Evolutionary conservation across 768 basidiomycete species (phyloP), one percentile per base, ranked within the genome.

Genomic region (Boletellus ananas): DNA sequence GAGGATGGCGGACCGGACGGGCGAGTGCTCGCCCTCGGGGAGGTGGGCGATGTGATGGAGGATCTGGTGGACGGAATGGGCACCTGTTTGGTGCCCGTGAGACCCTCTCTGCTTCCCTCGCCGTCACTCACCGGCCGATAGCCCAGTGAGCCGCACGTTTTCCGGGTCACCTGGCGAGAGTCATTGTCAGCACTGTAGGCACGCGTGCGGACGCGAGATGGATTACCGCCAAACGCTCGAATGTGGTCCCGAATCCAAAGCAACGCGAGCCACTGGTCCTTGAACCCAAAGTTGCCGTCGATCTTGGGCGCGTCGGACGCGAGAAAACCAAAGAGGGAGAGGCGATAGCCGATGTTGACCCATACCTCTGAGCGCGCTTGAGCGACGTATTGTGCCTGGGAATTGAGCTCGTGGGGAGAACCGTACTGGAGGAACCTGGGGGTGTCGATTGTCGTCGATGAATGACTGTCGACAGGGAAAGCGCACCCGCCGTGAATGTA

Each of bases 211-310:
- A 37, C 12, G 25, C 25, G 16, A 27, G 16, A 8, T n/a, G n/a
- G 25, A 18, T 45, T 23, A 37, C 35, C 88, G 65, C 87, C 89
- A 54, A 90, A 90, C 0, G 70, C 68, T 34, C 64, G 64, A 18
- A 90, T 87, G 57, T 90, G 86, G 16, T 77, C 77, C 40, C 72
- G 78, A 21, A 90, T 70, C 87, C 87, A 90, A 56, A 78, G 70
- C n/a, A 90, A 60, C 1, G 82, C 87, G 17, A 86, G 59, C 87
- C 87, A 90, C 58, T 87, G 86, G 59, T 90, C 88, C 65, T 89
- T 90, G 72, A 90, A 90, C 1, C 88, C 87, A 62, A 84, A 90
- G 59, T 90, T 91, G 3, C 89, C 88, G 14, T 72, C 71, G 40
- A 90, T 62, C 36, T 68, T 61, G 12, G 85, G 85, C 50, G 78